Evolutionary conservation across 495 filamentous ascomycete species (phyloP).

Genomic region (Trichoderma erinaceum): DNA sequence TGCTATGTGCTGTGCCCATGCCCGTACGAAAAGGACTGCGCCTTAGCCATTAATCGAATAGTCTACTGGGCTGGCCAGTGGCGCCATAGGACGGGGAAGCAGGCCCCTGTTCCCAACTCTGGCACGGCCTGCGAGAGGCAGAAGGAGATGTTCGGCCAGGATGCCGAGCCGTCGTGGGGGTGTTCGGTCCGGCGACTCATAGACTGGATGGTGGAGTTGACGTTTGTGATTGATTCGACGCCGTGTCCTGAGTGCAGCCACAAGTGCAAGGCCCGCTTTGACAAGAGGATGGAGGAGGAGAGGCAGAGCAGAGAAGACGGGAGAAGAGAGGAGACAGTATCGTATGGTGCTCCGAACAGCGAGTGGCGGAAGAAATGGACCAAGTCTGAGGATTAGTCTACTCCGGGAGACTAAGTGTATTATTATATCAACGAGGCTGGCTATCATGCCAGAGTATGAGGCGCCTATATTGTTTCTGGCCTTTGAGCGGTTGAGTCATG

Average conservation of each 20-base stretch:
- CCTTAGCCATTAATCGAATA: not conserved
- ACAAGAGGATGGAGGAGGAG: not conserved
- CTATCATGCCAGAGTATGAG: not conserved
- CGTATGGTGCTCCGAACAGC: no score
- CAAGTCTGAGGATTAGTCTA: not conserved
- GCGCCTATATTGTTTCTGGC: no score
- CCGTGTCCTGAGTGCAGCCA: not conserved
- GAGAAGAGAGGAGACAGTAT: not conserved
- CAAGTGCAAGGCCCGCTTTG: not conserved
- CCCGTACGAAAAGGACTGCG: conserved; percentile 10
- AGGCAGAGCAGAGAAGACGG: not conserved
- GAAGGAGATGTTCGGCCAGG: not conserved
- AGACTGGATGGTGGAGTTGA: not conserved
- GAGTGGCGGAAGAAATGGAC: no score
- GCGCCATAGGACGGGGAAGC: conserved; percentile 6
- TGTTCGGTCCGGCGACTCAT: not conserved
- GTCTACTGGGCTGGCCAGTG: conserved; percentile 5
- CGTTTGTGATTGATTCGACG: not conserved
- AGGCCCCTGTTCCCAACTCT: conserved; percentile 2
- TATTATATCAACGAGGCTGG: no score
- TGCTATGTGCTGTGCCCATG: conserved; percentile 6
- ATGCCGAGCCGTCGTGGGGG: not conserved
- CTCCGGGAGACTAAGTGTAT: not conserved
- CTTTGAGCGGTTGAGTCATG: no score
- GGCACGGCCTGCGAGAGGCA: not conserved